phyloP scores from a whole-genome alignment of 78 protist species.

The Dictyostelium brefeldianum region DNA sequence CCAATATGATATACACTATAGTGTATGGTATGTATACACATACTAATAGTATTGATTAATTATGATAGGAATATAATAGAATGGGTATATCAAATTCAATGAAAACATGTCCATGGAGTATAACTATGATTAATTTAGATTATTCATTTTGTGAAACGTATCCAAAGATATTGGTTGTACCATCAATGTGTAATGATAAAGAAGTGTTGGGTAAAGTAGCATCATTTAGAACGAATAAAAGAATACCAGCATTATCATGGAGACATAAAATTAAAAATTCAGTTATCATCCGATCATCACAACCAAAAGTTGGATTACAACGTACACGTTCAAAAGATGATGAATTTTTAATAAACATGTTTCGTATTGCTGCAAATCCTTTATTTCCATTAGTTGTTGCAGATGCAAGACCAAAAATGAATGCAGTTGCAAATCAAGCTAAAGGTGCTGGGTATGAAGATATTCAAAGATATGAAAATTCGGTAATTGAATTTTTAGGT shows the following conservation, averaged over 20 bases:
- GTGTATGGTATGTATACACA: background rate
- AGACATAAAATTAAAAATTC: conserved; percentile 48
- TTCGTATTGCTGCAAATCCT: conserved; percentile 22
- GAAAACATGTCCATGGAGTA: conserved; percentile 78
- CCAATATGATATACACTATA: too few relatives aligned
- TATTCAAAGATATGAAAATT: conserved; percentile 54
- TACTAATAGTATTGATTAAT: background rate
- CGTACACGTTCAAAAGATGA: conserved; percentile 32
- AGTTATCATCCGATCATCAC: conserved; percentile 77
- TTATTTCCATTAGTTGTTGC: conserved; percentile 51
- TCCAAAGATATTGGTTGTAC: conserved; percentile 86
- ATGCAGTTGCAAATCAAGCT: conserved; percentile 90
- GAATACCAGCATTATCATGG: conserved; percentile 91
- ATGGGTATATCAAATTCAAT: conserved; percentile 33
- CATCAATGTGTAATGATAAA: conserved; percentile 69
- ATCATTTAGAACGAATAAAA: conserved; percentile 70
- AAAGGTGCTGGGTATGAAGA: conserved; percentile 91
- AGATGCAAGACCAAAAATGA: conserved; percentile 91
- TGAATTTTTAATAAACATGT: conserved; percentile 49
- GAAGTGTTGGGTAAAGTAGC: conserved; percentile 46
- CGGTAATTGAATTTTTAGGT: conserved; percentile 77
- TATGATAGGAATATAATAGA: conserved; percentile 67
- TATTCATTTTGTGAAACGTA: conserved; percentile 88
- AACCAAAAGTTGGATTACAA: conserved; percentile 88
- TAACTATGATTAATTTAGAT: conserved; percentile 72